phyloP scores from a whole-genome alignment of 768 basidiomycete genomes.

The Leccinum disarticulatum region DNA sequence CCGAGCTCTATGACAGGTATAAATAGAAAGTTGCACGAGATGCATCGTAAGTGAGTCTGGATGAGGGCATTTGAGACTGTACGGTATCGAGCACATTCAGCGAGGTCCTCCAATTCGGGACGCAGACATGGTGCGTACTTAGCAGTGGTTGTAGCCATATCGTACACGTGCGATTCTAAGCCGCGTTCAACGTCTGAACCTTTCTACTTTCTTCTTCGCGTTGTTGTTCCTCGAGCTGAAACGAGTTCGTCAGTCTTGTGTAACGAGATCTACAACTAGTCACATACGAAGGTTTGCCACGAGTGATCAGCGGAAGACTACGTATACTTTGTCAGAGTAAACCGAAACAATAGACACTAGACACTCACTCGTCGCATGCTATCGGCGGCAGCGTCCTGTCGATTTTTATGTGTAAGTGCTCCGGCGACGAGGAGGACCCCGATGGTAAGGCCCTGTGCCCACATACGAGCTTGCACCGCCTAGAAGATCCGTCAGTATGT shows the following conservation, averaged over 20 bases:
- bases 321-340: not conserved
- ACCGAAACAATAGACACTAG: no score
- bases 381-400: constrained; percentile 37
- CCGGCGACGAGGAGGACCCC: constrained; percentile 72
- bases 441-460: constrained; percentile 82
- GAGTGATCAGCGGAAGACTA: constrained; percentile 29
- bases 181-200: constrained; percentile 7
- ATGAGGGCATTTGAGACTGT: no score
- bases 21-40: no score
- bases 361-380: constrained; percentile 24
- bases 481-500: constrained; percentile 37
- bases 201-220: constrained; percentile 23
- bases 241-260: not conserved
- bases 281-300: constrained; percentile 30
- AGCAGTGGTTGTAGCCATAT: not conserved
- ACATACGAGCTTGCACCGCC: constrained; percentile 86
- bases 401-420: constrained; percentile 55
- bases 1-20: no score
- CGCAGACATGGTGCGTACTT: no score
- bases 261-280: not conserved
- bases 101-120: no score
- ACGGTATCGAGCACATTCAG: no score
- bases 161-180: not conserved
- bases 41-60: no score
- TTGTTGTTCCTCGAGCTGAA: constrained; percentile 30